Evolutionary conservation across 805 yeast species (phyloP).

Genomic region (Yamadazyma scolyti): DNA sequence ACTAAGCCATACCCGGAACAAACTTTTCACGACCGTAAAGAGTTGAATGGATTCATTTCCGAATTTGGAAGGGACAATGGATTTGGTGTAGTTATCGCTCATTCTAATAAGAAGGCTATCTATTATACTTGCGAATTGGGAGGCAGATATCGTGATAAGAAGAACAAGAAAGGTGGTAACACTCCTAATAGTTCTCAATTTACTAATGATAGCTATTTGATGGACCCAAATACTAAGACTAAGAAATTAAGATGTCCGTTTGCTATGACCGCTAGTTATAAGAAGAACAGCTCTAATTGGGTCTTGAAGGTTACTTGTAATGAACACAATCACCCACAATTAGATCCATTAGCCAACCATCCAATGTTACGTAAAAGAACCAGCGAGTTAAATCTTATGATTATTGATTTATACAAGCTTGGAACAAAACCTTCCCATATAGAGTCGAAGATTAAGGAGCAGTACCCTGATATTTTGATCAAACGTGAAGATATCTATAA

Average conservation of each 20-base stretch:
- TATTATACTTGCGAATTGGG: constrained; percentile 59
- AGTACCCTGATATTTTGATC: constrained; percentile 50
- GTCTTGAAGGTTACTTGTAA: constrained; percentile 50
- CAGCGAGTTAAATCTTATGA: constrained; percentile 48
- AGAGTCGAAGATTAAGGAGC: constrained; percentile 48
- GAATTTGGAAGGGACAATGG: constrained; percentile 57
- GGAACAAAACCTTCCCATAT: constrained; percentile 56
- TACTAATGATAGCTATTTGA: constrained; percentile 29
- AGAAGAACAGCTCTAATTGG: constrained; percentile 49
- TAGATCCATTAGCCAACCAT: constrained; percentile 52
- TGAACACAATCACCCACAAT: constrained; percentile 57
- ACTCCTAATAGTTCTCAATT: constrained; percentile 15
- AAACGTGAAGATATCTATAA: constrained; percentile 58
- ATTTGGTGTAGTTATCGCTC: constrained; percentile 58
- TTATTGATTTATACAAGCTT: constrained; percentile 48
- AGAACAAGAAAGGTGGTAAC: constrained; percentile 24
- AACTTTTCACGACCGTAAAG: constrained; percentile 46
- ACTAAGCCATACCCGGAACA: constrained; percentile 55
- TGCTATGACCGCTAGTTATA: constrained; percentile 54
- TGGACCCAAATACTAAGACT: constrained; percentile 42
- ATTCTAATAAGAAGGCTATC: constrained; percentile 55
- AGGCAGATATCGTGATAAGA: constrained; percentile 52
- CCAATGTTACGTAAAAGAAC: constrained; percentile 56
- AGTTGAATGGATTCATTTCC: constrained; percentile 49
- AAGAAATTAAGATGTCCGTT: constrained; percentile 56